Conservation (phyloP, 306 rosid genomes). For the Cicer chorassanicum region DNA sequence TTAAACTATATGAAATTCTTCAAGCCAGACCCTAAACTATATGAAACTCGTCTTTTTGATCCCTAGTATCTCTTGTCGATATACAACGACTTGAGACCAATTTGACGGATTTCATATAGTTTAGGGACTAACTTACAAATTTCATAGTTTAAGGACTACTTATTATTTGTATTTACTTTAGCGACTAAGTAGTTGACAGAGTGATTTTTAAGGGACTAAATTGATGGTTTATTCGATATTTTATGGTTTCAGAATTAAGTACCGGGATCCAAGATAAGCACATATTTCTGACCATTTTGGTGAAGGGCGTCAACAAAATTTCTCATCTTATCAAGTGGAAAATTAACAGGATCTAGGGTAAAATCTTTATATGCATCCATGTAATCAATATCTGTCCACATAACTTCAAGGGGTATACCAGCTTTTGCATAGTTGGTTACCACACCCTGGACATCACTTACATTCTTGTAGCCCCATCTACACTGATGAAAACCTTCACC, state of each 20-base stretch:
- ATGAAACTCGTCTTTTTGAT: too few species aligned
- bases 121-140: too few species aligned
- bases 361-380: constrained; percentile 90
- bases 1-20: too few species aligned
- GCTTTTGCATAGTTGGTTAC: constrained; percentile 77
- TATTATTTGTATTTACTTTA: too few species aligned
- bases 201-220: too few species aligned
- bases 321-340: constrained; percentile 68
- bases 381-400: constrained; percentile 96
- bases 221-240: too few species aligned
- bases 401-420: constrained; percentile 82
- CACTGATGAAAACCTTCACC: constrained; percentile 88
- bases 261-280: constrained; percentile 87
- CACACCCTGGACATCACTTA: constrained; percentile 65
- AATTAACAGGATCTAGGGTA: constrained; percentile 86
- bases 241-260: constrained; percentile 24
- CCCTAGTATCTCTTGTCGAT: too few species aligned
- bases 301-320: constrained; percentile 65
- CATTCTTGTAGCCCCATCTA: constrained; percentile 80
- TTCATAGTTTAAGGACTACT: too few species aligned
- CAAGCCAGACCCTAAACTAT: too few species aligned
- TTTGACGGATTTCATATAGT: too few species aligned
- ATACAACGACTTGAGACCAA: too few species aligned
- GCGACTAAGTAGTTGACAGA: too few species aligned
- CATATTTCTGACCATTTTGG: constrained; percentile 80